Conservation (phyloP, 2,329 filamentous ascomycete genomes). For the Aureobasidium melanogenum region DNA sequence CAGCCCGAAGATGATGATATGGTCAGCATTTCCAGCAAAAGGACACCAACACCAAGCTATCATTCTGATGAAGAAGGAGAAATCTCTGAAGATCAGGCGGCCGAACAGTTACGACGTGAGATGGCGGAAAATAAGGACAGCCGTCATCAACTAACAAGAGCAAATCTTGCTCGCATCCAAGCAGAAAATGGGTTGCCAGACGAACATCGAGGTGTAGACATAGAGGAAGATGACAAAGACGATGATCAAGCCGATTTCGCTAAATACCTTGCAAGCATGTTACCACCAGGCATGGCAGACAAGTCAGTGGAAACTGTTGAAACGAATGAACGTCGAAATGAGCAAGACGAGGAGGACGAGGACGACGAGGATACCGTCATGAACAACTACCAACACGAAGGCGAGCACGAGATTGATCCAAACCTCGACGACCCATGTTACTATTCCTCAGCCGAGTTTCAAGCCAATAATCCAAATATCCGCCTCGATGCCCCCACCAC, state of each 20-base stretch:
- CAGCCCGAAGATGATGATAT: not conserved
- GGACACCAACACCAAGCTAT: constrained; percentile 1
- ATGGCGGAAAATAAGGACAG: not conserved
- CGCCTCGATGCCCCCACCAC: not conserved
- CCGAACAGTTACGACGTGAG: constrained; percentile 10
- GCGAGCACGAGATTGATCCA: not conserved
- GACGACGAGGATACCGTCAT: not conserved
- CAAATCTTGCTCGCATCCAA: constrained; percentile 26
- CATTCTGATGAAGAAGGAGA: not conserved
- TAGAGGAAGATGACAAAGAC: constrained; percentile 23
- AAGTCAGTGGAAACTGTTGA: not conserved
- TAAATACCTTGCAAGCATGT: constrained; percentile 18
- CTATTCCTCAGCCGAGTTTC: not conserved
- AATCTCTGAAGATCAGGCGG: not conserved
- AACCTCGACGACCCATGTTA: not conserved
- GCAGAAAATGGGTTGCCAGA: constrained; percentile 16
- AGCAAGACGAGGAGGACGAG: constrained; percentile 3
- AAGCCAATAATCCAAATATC: not conserved
- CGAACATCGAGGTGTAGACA: constrained; percentile 20
- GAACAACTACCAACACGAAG: not conserved
- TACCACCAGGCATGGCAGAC: not conserved
- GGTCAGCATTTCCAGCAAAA: not conserved
- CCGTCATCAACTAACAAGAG: constrained; percentile 21
- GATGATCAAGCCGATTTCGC: constrained; percentile 22
- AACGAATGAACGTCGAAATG: not conserved